These are phyloP conservation scores for Pascua guehoae DNA, from an alignment of 1,284 basidiomycete genomes.

Conservation along the genomic window DNA sequence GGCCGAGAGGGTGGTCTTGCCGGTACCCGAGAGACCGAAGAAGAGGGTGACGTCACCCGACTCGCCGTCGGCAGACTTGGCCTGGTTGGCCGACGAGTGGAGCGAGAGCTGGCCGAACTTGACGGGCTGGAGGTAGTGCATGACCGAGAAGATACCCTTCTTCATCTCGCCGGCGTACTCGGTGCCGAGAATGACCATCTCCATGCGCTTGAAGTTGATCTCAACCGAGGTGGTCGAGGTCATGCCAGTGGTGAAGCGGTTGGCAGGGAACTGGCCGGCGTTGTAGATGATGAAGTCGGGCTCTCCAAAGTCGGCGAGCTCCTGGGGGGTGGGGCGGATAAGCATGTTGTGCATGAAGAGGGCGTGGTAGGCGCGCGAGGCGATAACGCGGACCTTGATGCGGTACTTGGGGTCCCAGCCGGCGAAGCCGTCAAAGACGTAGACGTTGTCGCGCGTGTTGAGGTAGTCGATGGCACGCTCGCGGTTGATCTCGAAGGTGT, in stretches of 20 bases:
- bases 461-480: conserved; percentile 99
- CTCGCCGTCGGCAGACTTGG: conserved; percentile 63
- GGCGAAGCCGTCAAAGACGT: conserved; percentile 97
- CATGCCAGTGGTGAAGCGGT: conserved; percentile 99
- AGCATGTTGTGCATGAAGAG: conserved; percentile 99
- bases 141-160: conserved; percentile 99
- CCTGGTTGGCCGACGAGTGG: conserved; percentile 92
- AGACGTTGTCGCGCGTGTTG: conserved; percentile 98
- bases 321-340: conserved; percentile 92
- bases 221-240: conserved; percentile 97
- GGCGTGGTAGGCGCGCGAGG: conserved; percentile 97
- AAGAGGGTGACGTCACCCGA: conserved; percentile 93
- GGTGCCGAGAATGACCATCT: conserved; percentile 99
- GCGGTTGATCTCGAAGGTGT: conserved; percentile 99
- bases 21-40: conserved; percentile 98
- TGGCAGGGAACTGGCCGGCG: conserved; percentile 99
- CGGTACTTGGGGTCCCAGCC: conserved; percentile 95
- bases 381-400: conserved; percentile 99
- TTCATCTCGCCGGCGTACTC: conserved; percentile 99
- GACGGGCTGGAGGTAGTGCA: conserved; percentile 99
- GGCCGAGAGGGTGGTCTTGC: conserved; percentile 95
- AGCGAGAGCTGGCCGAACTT: conserved; percentile 97
- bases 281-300: conserved; percentile 99
- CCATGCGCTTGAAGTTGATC: conserved; percentile 99
- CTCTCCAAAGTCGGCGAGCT: conserved; percentile 92